Conservation (phyloP, 441 rosid species). For the Melastoma candidum region DNA sequence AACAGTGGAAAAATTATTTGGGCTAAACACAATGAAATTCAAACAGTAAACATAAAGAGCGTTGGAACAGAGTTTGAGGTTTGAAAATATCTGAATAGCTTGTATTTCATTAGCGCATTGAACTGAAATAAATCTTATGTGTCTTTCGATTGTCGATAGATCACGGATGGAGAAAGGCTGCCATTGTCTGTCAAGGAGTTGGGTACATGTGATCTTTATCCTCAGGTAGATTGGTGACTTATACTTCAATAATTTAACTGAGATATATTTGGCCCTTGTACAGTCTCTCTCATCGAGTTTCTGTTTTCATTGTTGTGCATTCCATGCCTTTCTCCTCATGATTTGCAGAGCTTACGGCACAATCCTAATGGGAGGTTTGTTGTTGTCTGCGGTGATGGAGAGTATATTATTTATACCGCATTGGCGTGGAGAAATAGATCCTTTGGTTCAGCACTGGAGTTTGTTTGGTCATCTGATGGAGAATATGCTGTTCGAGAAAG, state of each 20-base stretch:
- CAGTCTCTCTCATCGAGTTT: no score
- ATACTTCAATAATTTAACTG: no score
- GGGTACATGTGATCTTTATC: constrained; percentile 98
- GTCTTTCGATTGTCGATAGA: constrained; percentile 32
- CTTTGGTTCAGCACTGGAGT: no score
- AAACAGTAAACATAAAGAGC: constrained; percentile 93
- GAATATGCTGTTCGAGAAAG: no score
- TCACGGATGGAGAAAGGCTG: constrained; percentile 92
- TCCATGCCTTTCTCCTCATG: not conserved
- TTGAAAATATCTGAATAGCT: constrained; percentile 1
- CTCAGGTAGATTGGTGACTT: constrained; percentile 45
- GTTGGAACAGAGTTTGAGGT: constrained; percentile 96
- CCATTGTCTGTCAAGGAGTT: constrained; percentile 96
- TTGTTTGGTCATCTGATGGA: no score
- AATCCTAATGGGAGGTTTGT: constrained; percentile 95
- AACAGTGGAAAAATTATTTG: constrained; percentile 96
- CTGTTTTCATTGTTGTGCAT: no score
- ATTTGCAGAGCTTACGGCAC: constrained; percentile 83
- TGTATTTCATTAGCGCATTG: no score
- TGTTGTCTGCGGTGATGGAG: no score
- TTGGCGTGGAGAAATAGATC: no score
- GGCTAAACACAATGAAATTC: constrained; percentile 99
- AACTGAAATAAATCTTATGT: not conserved
- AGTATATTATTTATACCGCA: no score
- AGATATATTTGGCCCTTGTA: no score